phyloP scores from a whole-genome alignment of 2,329 filamentous ascomycete species.

The Penicillium vulpinum region DNA sequence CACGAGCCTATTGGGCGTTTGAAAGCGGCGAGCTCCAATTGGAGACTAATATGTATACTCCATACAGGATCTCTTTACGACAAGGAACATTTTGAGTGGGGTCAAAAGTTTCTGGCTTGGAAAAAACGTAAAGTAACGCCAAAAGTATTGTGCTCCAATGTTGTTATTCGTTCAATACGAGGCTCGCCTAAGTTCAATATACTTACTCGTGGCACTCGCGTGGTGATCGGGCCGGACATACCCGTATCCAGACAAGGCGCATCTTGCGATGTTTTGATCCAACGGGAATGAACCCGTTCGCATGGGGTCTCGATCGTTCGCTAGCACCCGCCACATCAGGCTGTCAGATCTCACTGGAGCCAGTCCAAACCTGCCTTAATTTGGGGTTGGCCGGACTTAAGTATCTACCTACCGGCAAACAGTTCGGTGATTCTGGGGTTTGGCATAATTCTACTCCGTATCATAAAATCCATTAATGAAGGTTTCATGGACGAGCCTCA shows the following conservation, averaged over 20 bases:
- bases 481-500: not conserved
- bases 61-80: not conserved
- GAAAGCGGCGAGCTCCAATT: constrained; percentile 6
- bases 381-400: constrained; percentile 14
- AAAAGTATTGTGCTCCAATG: constrained; percentile 1
- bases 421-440: not conserved
- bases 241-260: constrained; percentile 6
- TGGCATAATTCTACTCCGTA: not conserved
- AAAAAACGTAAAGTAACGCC: constrained; percentile 9
- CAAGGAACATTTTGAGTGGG: constrained; percentile 10
- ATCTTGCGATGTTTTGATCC: not conserved
- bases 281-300: not conserved
- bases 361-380: not conserved
- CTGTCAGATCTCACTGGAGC: constrained; percentile 10
- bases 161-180: constrained; percentile 15
- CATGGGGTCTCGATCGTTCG: constrained; percentile 15
- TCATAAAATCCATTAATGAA: not conserved
- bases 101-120: constrained; percentile 2
- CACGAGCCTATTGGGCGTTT: constrained; percentile 8
- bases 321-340: constrained; percentile 14
- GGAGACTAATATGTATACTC: not conserved
- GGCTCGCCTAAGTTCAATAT: constrained; percentile 3
- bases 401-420: constrained; percentile 10
- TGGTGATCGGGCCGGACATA: constrained; percentile 7
- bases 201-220: constrained; percentile 7